A percentile compares a stretch with the other conserved stretches of the same genome.
Conservation (phyloP, 805 yeast species). For the Kluyveromyces nonfermentans region DNA sequence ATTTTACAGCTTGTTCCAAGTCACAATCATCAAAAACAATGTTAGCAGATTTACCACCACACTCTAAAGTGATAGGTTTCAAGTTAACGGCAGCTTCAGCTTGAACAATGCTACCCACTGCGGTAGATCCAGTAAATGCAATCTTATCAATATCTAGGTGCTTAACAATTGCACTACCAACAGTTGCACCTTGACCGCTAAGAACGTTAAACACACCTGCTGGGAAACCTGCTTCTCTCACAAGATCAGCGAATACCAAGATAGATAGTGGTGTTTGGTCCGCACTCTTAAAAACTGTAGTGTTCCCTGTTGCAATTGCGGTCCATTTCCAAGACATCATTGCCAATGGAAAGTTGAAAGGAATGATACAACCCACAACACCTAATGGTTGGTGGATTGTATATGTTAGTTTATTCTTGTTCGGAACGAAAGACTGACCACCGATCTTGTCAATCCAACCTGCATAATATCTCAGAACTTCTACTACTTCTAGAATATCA, state of each 20-base stretch:
- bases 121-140: slow-evolving; percentile 49
- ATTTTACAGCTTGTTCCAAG: slow-evolving; percentile 38
- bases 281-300: slow-evolving; percentile 39
- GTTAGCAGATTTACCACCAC: slow-evolving; percentile 46
- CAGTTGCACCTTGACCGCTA: slow-evolving; percentile 36
- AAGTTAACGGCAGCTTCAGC: slow-evolving; percentile 35
- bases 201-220: slow-evolving; percentile 42
- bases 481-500: slow-evolving; percentile 51
- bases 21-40: slow-evolving; percentile 40
- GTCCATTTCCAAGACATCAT: slow-evolving; percentile 45
- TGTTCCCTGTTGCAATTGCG: slow-evolving; percentile 40
- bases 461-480: slow-evolving; percentile 54
- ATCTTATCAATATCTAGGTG: slow-evolving; percentile 40
- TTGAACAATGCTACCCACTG: slow-evolving; percentile 38
- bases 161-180: slow-evolving; percentile 38
- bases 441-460: slow-evolving; percentile 66
- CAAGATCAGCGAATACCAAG: slow-evolving; percentile 34
- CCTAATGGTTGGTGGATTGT: slow-evolving; percentile 48
- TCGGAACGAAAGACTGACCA: slow-evolving; percentile 57
- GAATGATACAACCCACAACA: slow-evolving; percentile 43
- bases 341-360: slow-evolving; percentile 44
- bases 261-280: slow-evolving; percentile 43
- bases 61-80: slow-evolving; percentile 41
- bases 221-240: slow-evolving; percentile 39
- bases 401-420: slow-evolving; percentile 43